Base-by-base conservation (phyloP, 129 eudicot species). In the Tagetes patula region DNA sequence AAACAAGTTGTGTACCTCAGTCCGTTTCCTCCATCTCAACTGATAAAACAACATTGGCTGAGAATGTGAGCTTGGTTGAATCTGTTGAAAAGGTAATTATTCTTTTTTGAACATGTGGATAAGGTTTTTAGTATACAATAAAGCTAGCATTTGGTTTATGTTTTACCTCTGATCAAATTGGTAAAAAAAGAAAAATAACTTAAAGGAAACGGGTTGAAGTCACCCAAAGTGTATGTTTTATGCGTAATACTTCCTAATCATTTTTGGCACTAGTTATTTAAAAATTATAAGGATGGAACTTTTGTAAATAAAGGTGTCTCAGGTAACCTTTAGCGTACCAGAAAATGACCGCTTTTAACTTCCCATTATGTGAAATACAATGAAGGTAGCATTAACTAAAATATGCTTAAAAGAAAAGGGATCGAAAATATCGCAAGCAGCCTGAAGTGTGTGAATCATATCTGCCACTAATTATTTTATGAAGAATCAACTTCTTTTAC, bases 31-130 rank as follows among this genome's bases (percentile, higher is more conserved):
- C 66, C 58, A 79, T 70, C 36, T 79, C 84, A 50, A 48, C 82
- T 10, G 85, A 84, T 43, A 83, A 77, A 72, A 67, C 77, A 79
- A 75, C 88, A 64, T 74, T 64, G 71, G 83, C 83, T 30, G 87
- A 81, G 46, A 84, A 79, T 37, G 71, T 62, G 75, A 67, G 82
- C 73, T 80, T 77, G 31, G 62, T 30, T 74, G 79, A 61, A 30
- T 77, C 83, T 75, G 49, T 60, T 34, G 82, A 83, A 36, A 77
- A 80, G 72, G 81, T 77, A 47, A 69, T 77, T 59, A 36, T 36
- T 75, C 27, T 62, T 10, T 42, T 42, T 9, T 42, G 6, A 47
- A 47, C 52, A 47, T 47, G 52, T 47, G 52, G 13, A 47, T 47
- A 10, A 47, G 11, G 52, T 47, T 8, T 47, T 47, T 43, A 2